Conservation (phyloP, 805 yeast genomes). For the Candida glaebosa region DNA sequence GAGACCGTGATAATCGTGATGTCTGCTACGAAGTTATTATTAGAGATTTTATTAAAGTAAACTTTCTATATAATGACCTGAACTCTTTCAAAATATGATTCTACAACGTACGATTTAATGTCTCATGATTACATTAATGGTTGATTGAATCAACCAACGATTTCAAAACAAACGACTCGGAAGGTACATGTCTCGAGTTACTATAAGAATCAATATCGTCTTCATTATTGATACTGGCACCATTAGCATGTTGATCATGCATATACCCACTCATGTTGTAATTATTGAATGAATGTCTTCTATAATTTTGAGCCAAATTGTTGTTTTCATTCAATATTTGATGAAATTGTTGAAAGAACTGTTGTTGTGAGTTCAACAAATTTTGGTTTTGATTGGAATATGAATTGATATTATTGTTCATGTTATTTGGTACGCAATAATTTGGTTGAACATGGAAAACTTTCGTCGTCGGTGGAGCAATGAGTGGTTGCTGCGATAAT, state of each 20-base stretch:
- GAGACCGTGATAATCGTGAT: too few species aligned
- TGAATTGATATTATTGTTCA: not conserved
- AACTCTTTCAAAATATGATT: not conserved
- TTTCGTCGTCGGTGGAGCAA: slow-evolving; percentile 1
- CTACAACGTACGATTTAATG: not conserved
- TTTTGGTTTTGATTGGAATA: not conserved
- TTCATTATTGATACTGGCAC: not conserved
- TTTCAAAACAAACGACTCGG: slow-evolving; percentile 31
- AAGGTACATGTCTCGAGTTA: slow-evolving; percentile 6
- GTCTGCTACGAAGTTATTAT: too few species aligned
- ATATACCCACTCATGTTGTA: not conserved
- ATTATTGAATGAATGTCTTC: slow-evolving; percentile 1
- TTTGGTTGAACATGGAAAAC: not conserved
- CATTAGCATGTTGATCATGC: not conserved
- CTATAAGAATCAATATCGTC: not conserved
- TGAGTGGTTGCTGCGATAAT: not conserved
- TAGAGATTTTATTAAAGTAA: not conserved
- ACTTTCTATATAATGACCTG: not conserved
- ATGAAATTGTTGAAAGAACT: slow-evolving; percentile 1
- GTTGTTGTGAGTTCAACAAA: not conserved
- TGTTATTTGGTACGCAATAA: not conserved
- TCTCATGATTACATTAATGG: slow-evolving; percentile 14
- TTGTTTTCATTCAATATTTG: slow-evolving; percentile 3
- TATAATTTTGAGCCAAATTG: slow-evolving; percentile 2
- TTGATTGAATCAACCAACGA: slow-evolving; percentile 41